Conservation (phyloP, 2,329 filamentous ascomycete species). For the Exophiala bonariae region DNA sequence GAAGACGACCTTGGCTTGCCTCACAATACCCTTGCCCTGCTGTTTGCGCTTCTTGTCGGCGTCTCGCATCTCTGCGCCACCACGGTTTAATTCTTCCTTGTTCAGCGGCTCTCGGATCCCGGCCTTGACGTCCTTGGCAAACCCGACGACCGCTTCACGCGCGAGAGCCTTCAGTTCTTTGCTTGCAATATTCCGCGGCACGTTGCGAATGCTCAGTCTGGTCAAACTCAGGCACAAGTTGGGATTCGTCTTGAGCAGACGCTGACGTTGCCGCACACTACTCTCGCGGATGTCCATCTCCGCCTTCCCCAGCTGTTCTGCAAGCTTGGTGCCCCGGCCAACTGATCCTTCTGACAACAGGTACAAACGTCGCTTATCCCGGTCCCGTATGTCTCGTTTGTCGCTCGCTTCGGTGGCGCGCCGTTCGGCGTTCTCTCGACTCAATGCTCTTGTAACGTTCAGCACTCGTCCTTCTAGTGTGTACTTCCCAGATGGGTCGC, state of each 20-base stretch:
- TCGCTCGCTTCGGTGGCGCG: slow-evolving; percentile 69
- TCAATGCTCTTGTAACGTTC: slow-evolving; percentile 80
- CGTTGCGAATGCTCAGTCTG: slow-evolving; percentile 85
- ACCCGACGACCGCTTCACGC: slow-evolving; percentile 88
- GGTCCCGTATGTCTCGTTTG: slow-evolving; percentile 63
- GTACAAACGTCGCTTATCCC: slow-evolving; percentile 87
- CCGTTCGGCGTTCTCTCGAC: slow-evolving; percentile 74
- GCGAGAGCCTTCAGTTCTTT: slow-evolving; percentile 91
- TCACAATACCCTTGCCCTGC: slow-evolving; percentile 84
- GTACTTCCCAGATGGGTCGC: slow-evolving; percentile 80
- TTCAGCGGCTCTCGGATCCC: slow-evolving; percentile 75
- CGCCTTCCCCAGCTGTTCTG: slow-evolving; percentile 70
- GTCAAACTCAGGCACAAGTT: slow-evolving; percentile 85
- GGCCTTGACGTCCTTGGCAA: slow-evolving; percentile 83
- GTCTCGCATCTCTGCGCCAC: slow-evolving; percentile 75
- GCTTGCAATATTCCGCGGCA: slow-evolving; percentile 77
- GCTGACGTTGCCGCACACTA: slow-evolving; percentile 82
- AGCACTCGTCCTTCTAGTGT: slow-evolving; percentile 88
- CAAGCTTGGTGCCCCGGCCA: slow-evolving; percentile 72
- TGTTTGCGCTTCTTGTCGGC: slow-evolving; percentile 77
- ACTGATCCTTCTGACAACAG: slow-evolving; percentile 86
- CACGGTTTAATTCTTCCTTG: slow-evolving; percentile 83
- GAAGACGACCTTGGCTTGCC: slow-evolving; percentile 92
- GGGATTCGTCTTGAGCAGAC: slow-evolving; percentile 87
- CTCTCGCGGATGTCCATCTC: slow-evolving; percentile 88